These are phyloP conservation scores for Ephemerocybe angulata DNA, from an alignment of 768 basidiomycete genomes.

Conservation along the genomic window DNA sequence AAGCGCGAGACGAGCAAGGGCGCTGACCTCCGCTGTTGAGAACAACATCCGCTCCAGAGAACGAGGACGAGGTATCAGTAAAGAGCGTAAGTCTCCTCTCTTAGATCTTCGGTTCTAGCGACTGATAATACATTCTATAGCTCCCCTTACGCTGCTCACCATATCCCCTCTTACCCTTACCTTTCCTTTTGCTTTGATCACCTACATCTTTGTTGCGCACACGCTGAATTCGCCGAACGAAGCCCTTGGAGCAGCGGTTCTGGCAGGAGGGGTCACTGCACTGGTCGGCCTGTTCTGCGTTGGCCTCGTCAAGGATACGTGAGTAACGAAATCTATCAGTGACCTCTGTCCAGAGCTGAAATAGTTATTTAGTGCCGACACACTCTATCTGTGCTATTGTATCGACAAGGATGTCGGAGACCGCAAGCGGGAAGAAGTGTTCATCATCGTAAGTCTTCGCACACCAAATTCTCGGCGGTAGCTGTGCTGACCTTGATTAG, in stretches of 20 bases:
- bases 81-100: conserved; percentile 48
- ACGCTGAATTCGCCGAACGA: conserved; percentile 65
- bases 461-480: not conserved
- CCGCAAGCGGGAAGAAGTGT: conserved; percentile 39
- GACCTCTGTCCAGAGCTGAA: not conserved
- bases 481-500: conserved; percentile 13
- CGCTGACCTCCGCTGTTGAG: conserved; percentile 35
- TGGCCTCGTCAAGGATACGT: conserved; percentile 71
- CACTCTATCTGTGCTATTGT: conserved; percentile 46
- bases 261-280: conserved; percentile 77
- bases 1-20: conserved; percentile 47
- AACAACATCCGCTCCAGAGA: conserved; percentile 10
- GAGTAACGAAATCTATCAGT: conserved; percentile 17
- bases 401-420: conserved; percentile 45
- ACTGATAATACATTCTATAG: conserved; percentile 26
- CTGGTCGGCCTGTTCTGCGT: conserved; percentile 82
- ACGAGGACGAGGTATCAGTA: conserved; percentile 39
- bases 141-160: conserved; percentile 69
- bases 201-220: conserved; percentile 89
- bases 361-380: conserved; percentile 33
- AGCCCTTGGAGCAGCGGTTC: conserved; percentile 69
- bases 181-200: conserved; percentile 74
- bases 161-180: conserved; percentile 76
- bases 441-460: conserved; percentile 30
- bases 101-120: not conserved